phyloP scores from a whole-genome alignment of 805 yeast genomes.

The Yamadazyma nakazawae region DNA sequence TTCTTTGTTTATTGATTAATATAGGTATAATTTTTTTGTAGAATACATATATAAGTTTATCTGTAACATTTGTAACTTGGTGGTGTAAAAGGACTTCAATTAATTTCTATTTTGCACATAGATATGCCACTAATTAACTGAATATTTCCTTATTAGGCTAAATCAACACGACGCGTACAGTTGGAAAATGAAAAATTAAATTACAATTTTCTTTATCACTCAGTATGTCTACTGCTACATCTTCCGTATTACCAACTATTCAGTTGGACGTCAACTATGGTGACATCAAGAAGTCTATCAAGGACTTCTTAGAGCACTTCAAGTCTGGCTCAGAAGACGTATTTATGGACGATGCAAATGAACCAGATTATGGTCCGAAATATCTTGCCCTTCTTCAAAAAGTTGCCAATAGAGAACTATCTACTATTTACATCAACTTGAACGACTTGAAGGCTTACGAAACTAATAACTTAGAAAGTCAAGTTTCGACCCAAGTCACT shows the following conservation, averaged over 20 bases:
- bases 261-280: slow-evolving; percentile 72
- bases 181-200: neutral
- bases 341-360: slow-evolving; percentile 14
- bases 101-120: neutral
- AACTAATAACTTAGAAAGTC: slow-evolving; percentile 31
- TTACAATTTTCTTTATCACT: neutral
- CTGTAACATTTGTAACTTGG: neutral
- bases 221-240: slow-evolving; percentile 22
- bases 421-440: slow-evolving; percentile 68
- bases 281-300: slow-evolving; percentile 53
- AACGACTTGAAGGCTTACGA: slow-evolving; percentile 81
- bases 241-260: slow-evolving; percentile 54
- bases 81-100: neutral
- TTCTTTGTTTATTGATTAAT: neutral
- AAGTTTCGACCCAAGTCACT: slow-evolving; percentile 11
- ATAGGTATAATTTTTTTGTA: too few relatives aligned
- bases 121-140: neutral
- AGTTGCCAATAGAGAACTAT: slow-evolving; percentile 77
- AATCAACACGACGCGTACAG: slow-evolving; percentile 3
- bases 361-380: slow-evolving; percentile 38
- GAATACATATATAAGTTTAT: too few relatives aligned
- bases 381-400: slow-evolving; percentile 72
- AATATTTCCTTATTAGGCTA: slow-evolving; percentile 1
- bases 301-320: slow-evolving; percentile 67
- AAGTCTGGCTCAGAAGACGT: slow-evolving; percentile 33